Conservation (phyloP, 345 rosid genomes). For the Pistacia integerrima region DNA sequence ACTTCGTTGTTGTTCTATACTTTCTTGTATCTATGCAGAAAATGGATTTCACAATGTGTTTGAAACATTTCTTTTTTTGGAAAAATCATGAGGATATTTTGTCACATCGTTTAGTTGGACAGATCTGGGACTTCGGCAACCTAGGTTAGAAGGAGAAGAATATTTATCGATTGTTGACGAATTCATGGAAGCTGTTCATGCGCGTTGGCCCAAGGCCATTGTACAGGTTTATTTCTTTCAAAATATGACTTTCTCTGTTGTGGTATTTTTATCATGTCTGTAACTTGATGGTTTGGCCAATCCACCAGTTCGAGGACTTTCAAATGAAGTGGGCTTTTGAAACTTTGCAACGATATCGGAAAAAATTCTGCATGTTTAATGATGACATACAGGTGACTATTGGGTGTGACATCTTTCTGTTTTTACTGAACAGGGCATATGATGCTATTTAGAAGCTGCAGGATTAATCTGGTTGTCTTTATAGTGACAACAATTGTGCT, state of each 20-base stretch:
- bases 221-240: slow-evolving; percentile 63
- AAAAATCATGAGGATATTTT: slow-evolving; percentile 17
- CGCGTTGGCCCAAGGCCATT: slow-evolving; percentile 98
- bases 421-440: slow-evolving; percentile 1
- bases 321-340: slow-evolving; percentile 99
- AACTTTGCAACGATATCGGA: slow-evolving; percentile 84
- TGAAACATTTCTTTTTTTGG: slow-evolving; percentile 15
- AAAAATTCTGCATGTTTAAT: slow-evolving; percentile 94
- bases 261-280: slow-evolving; percentile 15
- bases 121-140: slow-evolving; percentile 92
- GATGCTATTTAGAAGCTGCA: slow-evolving; percentile 7
- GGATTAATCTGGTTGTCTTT: slow-evolving; percentile 12
- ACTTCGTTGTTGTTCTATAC: slow-evolving; percentile 4
- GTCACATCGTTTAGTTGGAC: slow-evolving; percentile 26
- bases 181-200: slow-evolving; percentile 90
- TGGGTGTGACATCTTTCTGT: slow-evolving; percentile 14
- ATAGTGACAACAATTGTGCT: slow-evolving; percentile 16
- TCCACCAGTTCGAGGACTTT: slow-evolving; percentile 88
- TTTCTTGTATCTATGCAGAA: slow-evolving; percentile 4
- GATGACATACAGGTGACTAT: slow-evolving; percentile 89
- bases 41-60: slow-evolving; percentile 15
- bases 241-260: slow-evolving; percentile 21
- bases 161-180: slow-evolving; percentile 87
- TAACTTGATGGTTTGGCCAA: slow-evolving; percentile 32
- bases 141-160: slow-evolving; percentile 94